Percentiles rank a stretch among this genome's conserved stretches.
These are phyloP conservation scores for Pseudoscleropodium purum DNA, from an alignment of 225 moss, liverwort and hornwort species.

Conservation along the genomic window DNA sequence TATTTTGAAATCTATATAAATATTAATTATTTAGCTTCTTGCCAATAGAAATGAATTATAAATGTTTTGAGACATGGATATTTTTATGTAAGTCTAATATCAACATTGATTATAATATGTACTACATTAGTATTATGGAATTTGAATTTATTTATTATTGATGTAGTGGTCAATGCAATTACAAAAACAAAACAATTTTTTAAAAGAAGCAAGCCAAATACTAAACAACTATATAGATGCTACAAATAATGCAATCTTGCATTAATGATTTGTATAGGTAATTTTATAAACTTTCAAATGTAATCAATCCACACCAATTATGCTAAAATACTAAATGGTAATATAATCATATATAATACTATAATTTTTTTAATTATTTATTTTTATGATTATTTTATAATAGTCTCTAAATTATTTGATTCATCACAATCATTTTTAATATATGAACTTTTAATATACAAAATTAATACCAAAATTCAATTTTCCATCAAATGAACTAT, in stretches of 20 bases:
- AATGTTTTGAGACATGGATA: neutral
- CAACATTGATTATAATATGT: too few species aligned
- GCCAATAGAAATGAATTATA: neutral
- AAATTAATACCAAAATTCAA: neutral
- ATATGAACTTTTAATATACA: too few species aligned
- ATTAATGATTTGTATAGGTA: neutral
- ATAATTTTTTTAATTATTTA: too few species aligned
- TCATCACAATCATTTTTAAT: neutral
- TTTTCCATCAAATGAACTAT: neutral
- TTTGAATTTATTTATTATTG: neutral
- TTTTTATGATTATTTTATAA: neutral
- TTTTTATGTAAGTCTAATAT: neutral
- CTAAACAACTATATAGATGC: neutral
- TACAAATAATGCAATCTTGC: neutral
- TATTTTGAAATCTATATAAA: too few species aligned
- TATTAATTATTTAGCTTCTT: neutral
- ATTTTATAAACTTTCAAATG: neutral
- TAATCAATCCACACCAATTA: too few species aligned
- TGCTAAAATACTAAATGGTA: neutral
- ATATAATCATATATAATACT: neutral
- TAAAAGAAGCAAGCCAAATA: neutral
- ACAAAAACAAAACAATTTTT: neutral
- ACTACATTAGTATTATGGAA: fast-evolving
- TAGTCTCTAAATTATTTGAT: neutral
- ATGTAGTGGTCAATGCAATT: neutral